Evolutionary conservation across 371 early-diverging fungal genomes (phyloP).

Genomic region (Syncephalastrum racemosum): DNA sequence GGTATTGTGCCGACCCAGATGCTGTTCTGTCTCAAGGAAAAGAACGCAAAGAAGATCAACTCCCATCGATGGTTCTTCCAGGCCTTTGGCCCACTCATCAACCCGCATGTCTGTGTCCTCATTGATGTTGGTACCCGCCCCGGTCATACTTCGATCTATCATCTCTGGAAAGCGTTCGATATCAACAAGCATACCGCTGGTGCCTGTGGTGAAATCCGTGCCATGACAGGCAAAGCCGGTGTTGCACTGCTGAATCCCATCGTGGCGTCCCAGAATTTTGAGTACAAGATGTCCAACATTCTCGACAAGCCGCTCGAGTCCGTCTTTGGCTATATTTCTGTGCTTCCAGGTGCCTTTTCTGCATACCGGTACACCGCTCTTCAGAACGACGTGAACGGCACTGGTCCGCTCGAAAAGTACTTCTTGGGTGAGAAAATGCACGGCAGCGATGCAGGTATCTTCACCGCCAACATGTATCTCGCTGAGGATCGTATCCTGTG

Average conservation of each 20-base stretch:
- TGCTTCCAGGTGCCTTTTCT: slow-evolving; percentile 94
- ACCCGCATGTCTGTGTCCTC: slow-evolving; percentile 88
- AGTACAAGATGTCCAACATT: slow-evolving; percentile 96
- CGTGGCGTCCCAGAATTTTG: slow-evolving; percentile 93
- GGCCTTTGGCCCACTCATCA: slow-evolving; percentile 84
- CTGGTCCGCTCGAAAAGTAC: slow-evolving; percentile 85
- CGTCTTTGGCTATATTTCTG: slow-evolving; percentile 96
- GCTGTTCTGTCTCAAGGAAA: slow-evolving; percentile 92
- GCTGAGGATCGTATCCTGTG: slow-evolving; percentile 90
- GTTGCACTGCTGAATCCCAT: slow-evolving; percentile 76
- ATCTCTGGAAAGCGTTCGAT: slow-evolving; percentile 92
- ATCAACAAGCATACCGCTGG: slow-evolving; percentile 84
- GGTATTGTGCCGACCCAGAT: slow-evolving; percentile 89
- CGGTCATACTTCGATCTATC: slow-evolving; percentile 84
- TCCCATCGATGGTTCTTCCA: slow-evolving; percentile 98
- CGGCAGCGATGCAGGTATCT: slow-evolving; percentile 66
- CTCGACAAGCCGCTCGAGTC: slow-evolving; percentile 97
- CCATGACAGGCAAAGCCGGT: slow-evolving; percentile 75
- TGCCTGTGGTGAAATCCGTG: slow-evolving; percentile 95
- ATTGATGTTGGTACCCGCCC: slow-evolving; percentile 96
- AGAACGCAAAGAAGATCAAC: slow-evolving; percentile 91
- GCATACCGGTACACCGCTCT: slow-evolving; percentile 93
- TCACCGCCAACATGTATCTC: slow-evolving; percentile 75
- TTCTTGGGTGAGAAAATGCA: slow-evolving; percentile 93
- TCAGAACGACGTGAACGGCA: slow-evolving; percentile 63